Base-by-base conservation (phyloP, 768 basidiomycete genomes). In the Serendipita indica region DNA sequence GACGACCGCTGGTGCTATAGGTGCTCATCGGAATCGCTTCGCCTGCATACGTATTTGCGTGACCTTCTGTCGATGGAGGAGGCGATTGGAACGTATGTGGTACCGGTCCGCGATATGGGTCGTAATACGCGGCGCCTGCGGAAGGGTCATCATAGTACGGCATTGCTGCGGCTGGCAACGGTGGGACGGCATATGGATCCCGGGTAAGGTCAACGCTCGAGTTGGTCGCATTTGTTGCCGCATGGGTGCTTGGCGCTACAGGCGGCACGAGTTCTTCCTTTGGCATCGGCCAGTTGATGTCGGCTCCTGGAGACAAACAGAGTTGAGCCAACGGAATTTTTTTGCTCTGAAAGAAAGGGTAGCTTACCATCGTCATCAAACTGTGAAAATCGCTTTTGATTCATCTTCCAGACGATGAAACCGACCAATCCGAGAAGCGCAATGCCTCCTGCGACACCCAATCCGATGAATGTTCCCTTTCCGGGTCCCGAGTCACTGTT, bases 261-360 rank as follows among this genome's bases (percentile, higher is more conserved):
- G 62, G 74, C 14, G 86, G 76, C 59, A 83, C 80, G 3, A 76
- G 73, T 62, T 80, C 79, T 57, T 65, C 70, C 68, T 89, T 87
- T 34, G 89, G 77, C 65, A 91, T 89, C 2, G 89, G 89, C 89
- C 89, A 91, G 70, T 89, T 89, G 71, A 91, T 91, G 18, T 85
- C 85, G 70, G 88, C 86, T 64, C 77, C 86, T 88, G 66, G 10
- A 45, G 35, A 62, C 7, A 56, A 28, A 12, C 54, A 20, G 32
- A 13, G 39, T 32, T 28, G 46, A 60, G 37, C 30, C n/a, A 41
- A 58, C 33, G 56, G 33, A 49, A 43, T 46, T 16, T 14, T 10
- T 61, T 33, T 30, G 25, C 56, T 39, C 33, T 2, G 54, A 45
- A 22, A 25, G 56, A 56, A 60, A 43, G 25, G 58, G 39, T 1